Conservation (phyloP, 2,329 filamentous ascomycete species). For the Rhexocercosporidium sp. region DNA sequence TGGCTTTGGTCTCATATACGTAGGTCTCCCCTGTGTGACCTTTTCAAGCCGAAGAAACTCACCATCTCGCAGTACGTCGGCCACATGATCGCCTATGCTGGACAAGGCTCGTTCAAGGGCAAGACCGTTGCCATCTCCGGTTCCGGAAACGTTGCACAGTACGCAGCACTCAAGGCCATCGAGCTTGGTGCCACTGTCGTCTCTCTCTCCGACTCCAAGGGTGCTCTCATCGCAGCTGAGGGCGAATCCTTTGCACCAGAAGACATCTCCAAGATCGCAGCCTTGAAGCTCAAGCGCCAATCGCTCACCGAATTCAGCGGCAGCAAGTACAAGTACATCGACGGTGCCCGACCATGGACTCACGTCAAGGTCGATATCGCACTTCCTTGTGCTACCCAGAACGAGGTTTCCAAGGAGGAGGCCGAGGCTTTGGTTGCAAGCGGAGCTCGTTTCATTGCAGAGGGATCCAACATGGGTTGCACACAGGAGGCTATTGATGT, state of each 20-base stretch:
- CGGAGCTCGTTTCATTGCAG: constrained; percentile 85
- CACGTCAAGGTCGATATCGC: constrained; percentile 91
- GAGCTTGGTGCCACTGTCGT: constrained; percentile 93
- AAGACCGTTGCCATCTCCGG: constrained; percentile 96
- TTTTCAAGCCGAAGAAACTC: not conserved
- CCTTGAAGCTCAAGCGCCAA: constrained; percentile 86
- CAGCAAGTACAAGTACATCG: constrained; percentile 83
- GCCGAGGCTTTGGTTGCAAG: constrained; percentile 78
- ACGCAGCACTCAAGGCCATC: constrained; percentile 93
- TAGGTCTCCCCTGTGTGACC: constrained; percentile 43
- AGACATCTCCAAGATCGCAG: constrained; percentile 78
- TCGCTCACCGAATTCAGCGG: constrained; percentile 75
- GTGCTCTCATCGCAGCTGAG: constrained; percentile 75
- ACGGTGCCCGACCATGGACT: constrained; percentile 87
- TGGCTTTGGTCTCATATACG: constrained; percentile 93
- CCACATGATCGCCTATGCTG: constrained; percentile 93
- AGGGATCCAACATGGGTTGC: constrained; percentile 99
- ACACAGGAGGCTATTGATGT: constrained; percentile 93
- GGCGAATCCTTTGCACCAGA: constrained; percentile 77
- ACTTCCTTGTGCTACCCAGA: constrained; percentile 93
- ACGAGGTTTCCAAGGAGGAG: constrained; percentile 94
- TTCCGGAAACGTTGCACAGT: constrained; percentile 97
- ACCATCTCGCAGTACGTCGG: constrained; percentile 68
- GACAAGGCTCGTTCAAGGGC: constrained; percentile 83
- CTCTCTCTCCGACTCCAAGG: constrained; percentile 92